Evolutionary conservation across 2,329 filamentous ascomycete species (phyloP).

Genomic region (Dothidotthia symphoricarpi): DNA sequence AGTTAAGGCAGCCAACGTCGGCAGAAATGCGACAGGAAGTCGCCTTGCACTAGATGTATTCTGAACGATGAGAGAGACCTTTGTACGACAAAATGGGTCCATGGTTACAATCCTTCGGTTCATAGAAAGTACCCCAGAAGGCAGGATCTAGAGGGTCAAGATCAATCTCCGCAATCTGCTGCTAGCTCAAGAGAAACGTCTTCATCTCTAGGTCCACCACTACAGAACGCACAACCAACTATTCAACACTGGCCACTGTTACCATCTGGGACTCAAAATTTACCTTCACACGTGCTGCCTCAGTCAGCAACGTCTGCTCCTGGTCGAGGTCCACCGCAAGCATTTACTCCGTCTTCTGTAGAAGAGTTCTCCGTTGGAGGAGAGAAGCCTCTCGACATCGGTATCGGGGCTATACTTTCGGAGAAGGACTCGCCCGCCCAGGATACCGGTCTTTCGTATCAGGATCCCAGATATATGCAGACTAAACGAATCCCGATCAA

Average conservation of each 20-base stretch:
- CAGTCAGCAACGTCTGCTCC: not conserved
- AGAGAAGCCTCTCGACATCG: conserved; percentile 25
- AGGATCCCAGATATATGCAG: conserved; percentile 16
- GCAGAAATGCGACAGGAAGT: conserved; percentile 37
- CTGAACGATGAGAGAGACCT: conserved; percentile 34
- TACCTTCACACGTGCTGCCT: too few relatives aligned
- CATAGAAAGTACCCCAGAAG: conserved; percentile 31
- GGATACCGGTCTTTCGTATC: conserved; percentile 16
- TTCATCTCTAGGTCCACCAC: conserved; percentile 10
- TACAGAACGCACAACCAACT: conserved; percentile 3
- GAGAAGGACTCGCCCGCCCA: conserved; percentile 21
- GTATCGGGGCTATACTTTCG: conserved; percentile 23
- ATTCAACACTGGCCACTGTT: not conserved
- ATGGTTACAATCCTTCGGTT: conserved; percentile 34
- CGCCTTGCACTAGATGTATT: conserved; percentile 26
- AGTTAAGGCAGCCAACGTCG: conserved; percentile 17
- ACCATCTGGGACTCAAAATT: too few relatives aligned
- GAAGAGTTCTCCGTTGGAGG: conserved; percentile 6
- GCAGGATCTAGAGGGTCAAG: not conserved
- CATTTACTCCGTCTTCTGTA: too few relatives aligned
- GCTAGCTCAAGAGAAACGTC: conserved; percentile 9
- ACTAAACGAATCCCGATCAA: conserved; percentile 9
- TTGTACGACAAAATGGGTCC: conserved; percentile 34
- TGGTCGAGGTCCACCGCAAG: too few relatives aligned
- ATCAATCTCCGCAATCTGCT: conserved; percentile 2